Percentiles rank a stretch among this genome's conserved stretches.
Evolutionary conservation across 2,329 filamentous ascomycete genomes (phyloP).

Genomic region (Cercospora sesami): DNA sequence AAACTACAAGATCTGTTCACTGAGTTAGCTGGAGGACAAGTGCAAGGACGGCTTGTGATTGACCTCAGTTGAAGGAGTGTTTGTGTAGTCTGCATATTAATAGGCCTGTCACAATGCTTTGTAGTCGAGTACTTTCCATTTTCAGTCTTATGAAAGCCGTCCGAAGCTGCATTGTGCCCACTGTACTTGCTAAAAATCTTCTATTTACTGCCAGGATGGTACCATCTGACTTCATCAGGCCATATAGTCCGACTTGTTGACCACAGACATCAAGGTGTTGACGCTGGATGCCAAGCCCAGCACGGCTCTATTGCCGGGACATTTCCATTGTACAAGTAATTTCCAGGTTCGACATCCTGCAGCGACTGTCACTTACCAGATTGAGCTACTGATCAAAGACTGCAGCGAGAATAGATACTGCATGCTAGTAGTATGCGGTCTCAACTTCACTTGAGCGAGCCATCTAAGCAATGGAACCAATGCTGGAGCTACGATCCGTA

Average conservation of each 20-base stretch:
- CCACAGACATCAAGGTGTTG: background rate
- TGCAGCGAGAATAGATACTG: background rate
- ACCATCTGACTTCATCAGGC: background rate
- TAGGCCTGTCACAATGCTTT: background rate
- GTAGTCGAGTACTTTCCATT: background rate
- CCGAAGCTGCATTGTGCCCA: too few species aligned
- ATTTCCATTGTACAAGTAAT: background rate
- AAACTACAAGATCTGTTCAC: background rate
- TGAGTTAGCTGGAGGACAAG: background rate
- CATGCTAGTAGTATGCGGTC: background rate
- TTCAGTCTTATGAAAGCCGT: too few species aligned
- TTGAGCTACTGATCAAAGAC: background rate
- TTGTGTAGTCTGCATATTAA: background rate
- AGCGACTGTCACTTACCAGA: background rate
- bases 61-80: background rate
- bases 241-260: background rate
- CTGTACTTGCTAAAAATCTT: too few species aligned
- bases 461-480: background rate
- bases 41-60: background rate
- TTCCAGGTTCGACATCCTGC: background rate
- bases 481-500: background rate
- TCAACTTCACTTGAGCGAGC: background rate
- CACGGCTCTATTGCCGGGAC: background rate
- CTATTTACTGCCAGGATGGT: background rate
- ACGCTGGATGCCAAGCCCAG: background rate